Conservation (phyloP, 1,284 basidiomycete genomes). For the Pseudozyma sp. region DNA sequence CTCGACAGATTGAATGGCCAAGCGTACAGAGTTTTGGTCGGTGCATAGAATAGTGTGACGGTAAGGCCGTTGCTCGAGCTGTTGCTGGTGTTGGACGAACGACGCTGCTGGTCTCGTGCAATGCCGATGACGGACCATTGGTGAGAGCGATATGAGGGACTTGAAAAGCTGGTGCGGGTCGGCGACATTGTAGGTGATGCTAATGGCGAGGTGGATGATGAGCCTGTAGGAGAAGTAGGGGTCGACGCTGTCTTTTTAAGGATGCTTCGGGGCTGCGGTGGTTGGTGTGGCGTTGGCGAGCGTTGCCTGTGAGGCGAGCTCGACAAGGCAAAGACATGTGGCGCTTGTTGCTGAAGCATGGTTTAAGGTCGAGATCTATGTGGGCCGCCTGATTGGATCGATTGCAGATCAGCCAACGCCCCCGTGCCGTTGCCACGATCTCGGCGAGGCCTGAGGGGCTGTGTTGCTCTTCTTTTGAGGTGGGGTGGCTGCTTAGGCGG, state of each 20-base stretch:
- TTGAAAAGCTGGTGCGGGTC: constrained; percentile 1
- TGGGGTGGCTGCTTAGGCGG: too few species aligned
- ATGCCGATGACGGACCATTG: constrained; percentile 34
- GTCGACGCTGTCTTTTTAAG: constrained; percentile 24
- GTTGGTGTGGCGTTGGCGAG: constrained; percentile 5
- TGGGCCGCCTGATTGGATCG: not conserved
- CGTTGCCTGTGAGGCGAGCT: constrained; percentile 14
- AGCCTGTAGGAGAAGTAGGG: constrained; percentile 2
- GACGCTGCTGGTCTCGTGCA: constrained; percentile 15
- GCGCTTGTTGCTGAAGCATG: constrained; percentile 24
- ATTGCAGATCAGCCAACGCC: not conserved
- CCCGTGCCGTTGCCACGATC: not conserved
- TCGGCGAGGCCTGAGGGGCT: too few species aligned
- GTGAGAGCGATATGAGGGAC: constrained; percentile 8
- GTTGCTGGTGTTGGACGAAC: not conserved
- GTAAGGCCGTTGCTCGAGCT: constrained; percentile 15
- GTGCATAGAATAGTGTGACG: constrained; percentile 29
- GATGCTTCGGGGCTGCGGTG: constrained; percentile 19
- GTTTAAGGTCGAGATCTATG: not conserved
- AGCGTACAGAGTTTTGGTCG: constrained; percentile 36
- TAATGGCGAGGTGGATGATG: constrained; percentile 5
- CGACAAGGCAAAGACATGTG: constrained; percentile 18
- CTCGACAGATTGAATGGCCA: constrained; percentile 40
- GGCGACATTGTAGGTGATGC: constrained; percentile 15
- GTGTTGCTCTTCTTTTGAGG: too few species aligned